Evolutionary conservation across 768 basidiomycete species (phyloP), one percentile per base, ranked within the genome.

Genomic region (Fomitopsis serialis): DNA sequence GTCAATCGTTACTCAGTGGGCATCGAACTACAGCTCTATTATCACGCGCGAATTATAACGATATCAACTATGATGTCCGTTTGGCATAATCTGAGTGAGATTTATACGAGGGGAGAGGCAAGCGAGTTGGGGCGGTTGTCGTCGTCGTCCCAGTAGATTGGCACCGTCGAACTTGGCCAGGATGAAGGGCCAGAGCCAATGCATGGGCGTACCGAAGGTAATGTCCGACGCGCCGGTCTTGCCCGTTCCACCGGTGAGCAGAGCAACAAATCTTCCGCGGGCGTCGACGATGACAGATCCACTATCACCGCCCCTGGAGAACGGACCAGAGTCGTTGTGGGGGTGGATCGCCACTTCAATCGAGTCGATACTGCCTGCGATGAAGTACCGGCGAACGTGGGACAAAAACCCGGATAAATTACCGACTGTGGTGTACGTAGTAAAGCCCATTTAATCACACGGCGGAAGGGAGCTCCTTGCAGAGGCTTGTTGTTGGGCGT

Each of bases 221-320:
- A 35, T 35, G 15, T 35, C 34, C 15, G 34, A 35, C 15, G 42
- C 36, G 23, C 58, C 54, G 17, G 51, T 59, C 9, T 13, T 42
- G 42, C 68, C 69, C 48, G 47, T 35, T 21, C 61, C 63, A 35
- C 68, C 66, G 45, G 58, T 67, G 57, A 71, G 63, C 45, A 68
- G 25, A 19, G 62, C 69, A 36, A 48, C 59, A 47, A 68, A 57
- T 15, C 60, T 53, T 35, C 61, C 61, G 42, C 42, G 25, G 48
- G 55, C 48, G 46, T 63, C 61, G 43, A 54, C 45, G 52, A 60
- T 53, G 25, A 53, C 17, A 25, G 59, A 29, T 13, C 67, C 69
- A 66, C 63, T 43, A 47, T 48, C 36, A 21, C 57, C 42, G 13
- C 45, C 56, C 44, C 60, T 62, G 11, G 55, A 58, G 49, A 62